Base-by-base conservation (phyloP, 2,329 filamentous ascomycete species). In the Aspergillus neotritici region DNA sequence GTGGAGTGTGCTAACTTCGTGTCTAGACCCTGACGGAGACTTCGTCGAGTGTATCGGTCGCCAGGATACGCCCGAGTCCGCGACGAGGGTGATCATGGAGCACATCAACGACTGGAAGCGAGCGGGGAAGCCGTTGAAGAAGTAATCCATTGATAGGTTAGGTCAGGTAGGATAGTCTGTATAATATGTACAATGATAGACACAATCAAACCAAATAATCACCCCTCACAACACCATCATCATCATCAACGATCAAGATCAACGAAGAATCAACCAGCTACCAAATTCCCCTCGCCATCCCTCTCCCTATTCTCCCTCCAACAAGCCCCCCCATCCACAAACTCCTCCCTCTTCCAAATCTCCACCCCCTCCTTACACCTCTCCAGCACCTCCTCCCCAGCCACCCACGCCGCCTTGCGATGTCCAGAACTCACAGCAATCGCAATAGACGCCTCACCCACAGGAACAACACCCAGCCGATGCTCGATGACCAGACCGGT, bases 11-110 rank as follows among this genome's bases (percentile, higher is more conserved):
- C 44, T 44, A 30, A 44, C 37, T 15, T 33, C 12, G 28, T n/a
- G 38, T 2, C 21, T 57, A 82, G 93, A 97, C 65, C 93, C 93
- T 0, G 90, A 97, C 56, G 91, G 91, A 14, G 90, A 98, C 66
- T 98, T 98, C 67, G 91, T 98, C 21, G 94, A 98, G 73, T 94
- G 90, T 10, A 83, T 98, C 60, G 93, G 93, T 13, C 77, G 93
- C 50, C 93, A 98, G 70, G 90, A 97, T 69, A 94, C 87, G 33
- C 87, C 91, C 1, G 84, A 93, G 50, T 80, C 87, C 58, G 93
- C 84, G 1, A 86, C 90, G 5, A 83, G 82, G 68, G 73, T 96
- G 45, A 96, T 98, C 43, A 68, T 84, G 47, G 83, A 86, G 49
- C 93, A 98, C 67, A 84, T 97, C 63, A 84, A 83, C 37, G 84